Evolutionary conservation across 2,329 filamentous ascomycete species (phyloP).

Genomic region (Phoma sp.): DNA sequence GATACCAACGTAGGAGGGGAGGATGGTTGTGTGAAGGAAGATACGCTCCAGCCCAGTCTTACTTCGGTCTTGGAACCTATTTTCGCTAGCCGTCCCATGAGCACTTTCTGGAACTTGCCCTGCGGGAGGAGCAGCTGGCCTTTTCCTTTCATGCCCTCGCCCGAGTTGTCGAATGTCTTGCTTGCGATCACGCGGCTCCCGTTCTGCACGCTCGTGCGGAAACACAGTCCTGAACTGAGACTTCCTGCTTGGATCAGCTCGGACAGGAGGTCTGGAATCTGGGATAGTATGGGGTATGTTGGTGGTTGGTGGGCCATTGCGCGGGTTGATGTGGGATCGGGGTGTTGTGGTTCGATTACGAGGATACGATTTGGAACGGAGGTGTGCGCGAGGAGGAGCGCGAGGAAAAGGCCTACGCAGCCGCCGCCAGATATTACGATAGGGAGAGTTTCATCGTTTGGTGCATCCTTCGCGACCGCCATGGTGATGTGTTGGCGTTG

Average conservation of each 20-base stretch:
- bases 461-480: slow-evolving; percentile 1
- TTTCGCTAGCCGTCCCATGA: slow-evolving; percentile 27
- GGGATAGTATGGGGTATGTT: slow-evolving; percentile 48
- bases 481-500: slow-evolving; percentile 1
- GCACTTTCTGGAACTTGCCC: slow-evolving; percentile 39
- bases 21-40: background rate
- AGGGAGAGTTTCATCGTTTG: slow-evolving; percentile 17
- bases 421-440: slow-evolving; percentile 51
- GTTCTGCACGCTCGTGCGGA: slow-evolving; percentile 31
- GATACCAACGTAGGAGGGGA: background rate
- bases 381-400: slow-evolving; percentile 47
- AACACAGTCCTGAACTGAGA: slow-evolving; percentile 36
- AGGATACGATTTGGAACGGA: slow-evolving; percentile 44
- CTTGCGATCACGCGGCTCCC: slow-evolving; percentile 38
- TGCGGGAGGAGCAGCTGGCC: slow-evolving; percentile 40
- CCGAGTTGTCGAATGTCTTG: slow-evolving; percentile 32
- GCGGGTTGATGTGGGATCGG: slow-evolving; percentile 43
- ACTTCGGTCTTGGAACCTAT: slow-evolving; percentile 23
- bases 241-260: slow-evolving; percentile 40
- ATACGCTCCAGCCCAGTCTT: slow-evolving; percentile 28
- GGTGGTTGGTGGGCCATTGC: slow-evolving; percentile 53
- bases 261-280: slow-evolving; percentile 44
- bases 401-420: slow-evolving; percentile 51
- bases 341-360: slow-evolving; percentile 37
- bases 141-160: slow-evolving; percentile 31